Base-by-base conservation (phyloP, 2,329 filamentous ascomycete species). In the Chrysosporium keratinophilum region DNA sequence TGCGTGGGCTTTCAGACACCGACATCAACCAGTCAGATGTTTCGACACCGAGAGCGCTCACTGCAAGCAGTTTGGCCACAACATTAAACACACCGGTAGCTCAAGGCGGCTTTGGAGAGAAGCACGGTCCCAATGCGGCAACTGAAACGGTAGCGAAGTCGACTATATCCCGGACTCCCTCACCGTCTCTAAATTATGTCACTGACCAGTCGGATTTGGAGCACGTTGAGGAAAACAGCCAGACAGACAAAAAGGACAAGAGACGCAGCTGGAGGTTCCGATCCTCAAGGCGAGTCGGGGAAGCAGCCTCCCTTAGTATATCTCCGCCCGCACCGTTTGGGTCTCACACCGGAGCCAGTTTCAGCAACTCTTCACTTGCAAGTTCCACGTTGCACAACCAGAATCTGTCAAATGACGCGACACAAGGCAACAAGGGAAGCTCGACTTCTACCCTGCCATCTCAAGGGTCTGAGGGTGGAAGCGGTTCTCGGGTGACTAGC, bases 141-240 rank as follows among this genome's bases (percentile, higher is more conserved):
- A 39, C 19, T 12, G 55, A 54, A 6, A 41, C 12, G 17, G 76
- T 78, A 0, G 66, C 90, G 33, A 83, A 80, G 59, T 81, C 83
- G 0, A 81, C 82, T 58, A 78, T 78, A 56, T 95, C 88, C 0
- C 87, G 87, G 0, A 81, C 86, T 0, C 81, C 83, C 2, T 91
- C 88, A 9, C 81, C 83, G 2, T 91, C 88, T 10, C 77, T 78
- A 44, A 80, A 79, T 0, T 82, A 79, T 2, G 76, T 82, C 59
- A 93, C 91, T 20, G 89, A 94, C 60, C 81, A 84, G 19, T 95
- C 88, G 0, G 89, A 95, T 64, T 66, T 83, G 31, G 82, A 85
- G 57, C 68, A 77, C 9, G 87, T 89, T 28, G 85, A 88, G 34
- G 63, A 67, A 17, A 61, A 67, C 35, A n/a, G n/a, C 10, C 76